Evolutionary conservation across 1,139 yeast genomes (phyloP).

Genomic region (Entelexis sorbosivorans): DNA sequence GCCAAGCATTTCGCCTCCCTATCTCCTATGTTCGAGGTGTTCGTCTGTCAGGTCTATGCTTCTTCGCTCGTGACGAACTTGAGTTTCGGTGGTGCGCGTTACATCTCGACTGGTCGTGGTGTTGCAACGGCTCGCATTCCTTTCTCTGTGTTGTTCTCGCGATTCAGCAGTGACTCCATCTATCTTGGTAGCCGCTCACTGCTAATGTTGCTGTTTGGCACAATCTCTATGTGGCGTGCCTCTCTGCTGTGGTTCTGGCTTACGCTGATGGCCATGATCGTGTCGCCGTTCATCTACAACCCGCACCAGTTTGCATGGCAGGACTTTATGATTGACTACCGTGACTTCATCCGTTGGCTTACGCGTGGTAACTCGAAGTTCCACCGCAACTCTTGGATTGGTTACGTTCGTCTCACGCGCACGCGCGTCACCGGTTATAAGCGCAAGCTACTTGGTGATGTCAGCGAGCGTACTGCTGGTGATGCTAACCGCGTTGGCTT

Average conservation of each 20-base stretch:
- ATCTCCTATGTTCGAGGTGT: slow-evolving; percentile 96
- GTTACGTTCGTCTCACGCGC: slow-evolving; percentile 88
- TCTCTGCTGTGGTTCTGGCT: slow-evolving; percentile 99
- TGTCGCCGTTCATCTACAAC: slow-evolving; percentile 90
- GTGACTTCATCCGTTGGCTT: slow-evolving; percentile 97
- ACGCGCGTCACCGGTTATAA: slow-evolving; percentile 97
- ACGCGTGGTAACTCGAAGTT: slow-evolving; percentile 97
- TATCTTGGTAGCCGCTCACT: slow-evolving; percentile 90
- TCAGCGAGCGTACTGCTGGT: slow-evolving; percentile 87
- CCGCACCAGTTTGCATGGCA: slow-evolving; percentile 99
- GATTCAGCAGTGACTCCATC: slow-evolving; percentile 95
- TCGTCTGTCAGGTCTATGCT: slow-evolving; percentile 95
- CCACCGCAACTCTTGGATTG: slow-evolving; percentile 99
- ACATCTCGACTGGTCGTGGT: slow-evolving; percentile 98
- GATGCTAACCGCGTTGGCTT: slow-evolving; percentile 93
- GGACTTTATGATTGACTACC: slow-evolving; percentile 96
- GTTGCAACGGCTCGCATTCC: slow-evolving; percentile 98
- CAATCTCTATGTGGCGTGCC: slow-evolving; percentile 94
- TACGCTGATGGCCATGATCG: slow-evolving; percentile 75
- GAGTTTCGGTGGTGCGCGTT: slow-evolving; percentile 98
- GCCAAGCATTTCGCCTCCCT: slow-evolving; percentile 77
- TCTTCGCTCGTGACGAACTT: slow-evolving; percentile 82
- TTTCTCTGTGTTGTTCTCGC: slow-evolving; percentile 84
- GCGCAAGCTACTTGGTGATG: slow-evolving; percentile 74
- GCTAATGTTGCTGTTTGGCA: slow-evolving; percentile 81